Conservation (phyloP, 257 asterid species). For the Fraxinus anomala region DNA sequence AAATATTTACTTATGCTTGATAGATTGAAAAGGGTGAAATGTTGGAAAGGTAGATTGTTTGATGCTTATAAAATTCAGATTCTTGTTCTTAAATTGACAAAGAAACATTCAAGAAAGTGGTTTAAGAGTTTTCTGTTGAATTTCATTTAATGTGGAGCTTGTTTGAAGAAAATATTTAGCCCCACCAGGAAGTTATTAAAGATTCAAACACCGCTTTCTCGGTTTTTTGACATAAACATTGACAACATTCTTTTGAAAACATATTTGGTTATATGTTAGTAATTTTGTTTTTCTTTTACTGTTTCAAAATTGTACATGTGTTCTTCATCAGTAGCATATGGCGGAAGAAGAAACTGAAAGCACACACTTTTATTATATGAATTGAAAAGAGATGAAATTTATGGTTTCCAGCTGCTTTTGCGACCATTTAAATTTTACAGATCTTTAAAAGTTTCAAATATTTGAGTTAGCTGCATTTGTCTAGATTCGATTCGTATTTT, state of each 20-base stretch:
- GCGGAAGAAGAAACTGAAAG: background rate
- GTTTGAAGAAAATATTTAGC: background rate
- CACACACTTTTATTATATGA: background rate
- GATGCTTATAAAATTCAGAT: background rate
- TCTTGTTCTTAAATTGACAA: background rate
- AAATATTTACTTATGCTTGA: background rate
- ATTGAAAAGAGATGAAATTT: background rate
- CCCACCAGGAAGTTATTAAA: background rate
- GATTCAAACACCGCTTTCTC: background rate
- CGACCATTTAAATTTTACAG: background rate
- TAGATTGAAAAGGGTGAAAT: background rate
- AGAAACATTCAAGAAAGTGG: background rate
- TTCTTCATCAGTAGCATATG: background rate
- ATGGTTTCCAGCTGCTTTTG: conserved; percentile 2
- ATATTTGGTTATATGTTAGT: background rate
- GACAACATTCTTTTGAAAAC: background rate
- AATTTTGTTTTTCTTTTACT: background rate
- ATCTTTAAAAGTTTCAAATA: background rate
- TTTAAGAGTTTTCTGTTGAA: background rate
- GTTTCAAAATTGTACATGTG: background rate
- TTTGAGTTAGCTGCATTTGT: background rate
- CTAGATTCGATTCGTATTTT: background rate
- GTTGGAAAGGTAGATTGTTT: background rate
- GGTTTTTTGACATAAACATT: background rate
- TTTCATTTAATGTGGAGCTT: background rate